These are phyloP conservation scores for Acanthamoeba lenticulata DNA, from an alignment of 208 protist species.

Conservation along the genomic window DNA sequence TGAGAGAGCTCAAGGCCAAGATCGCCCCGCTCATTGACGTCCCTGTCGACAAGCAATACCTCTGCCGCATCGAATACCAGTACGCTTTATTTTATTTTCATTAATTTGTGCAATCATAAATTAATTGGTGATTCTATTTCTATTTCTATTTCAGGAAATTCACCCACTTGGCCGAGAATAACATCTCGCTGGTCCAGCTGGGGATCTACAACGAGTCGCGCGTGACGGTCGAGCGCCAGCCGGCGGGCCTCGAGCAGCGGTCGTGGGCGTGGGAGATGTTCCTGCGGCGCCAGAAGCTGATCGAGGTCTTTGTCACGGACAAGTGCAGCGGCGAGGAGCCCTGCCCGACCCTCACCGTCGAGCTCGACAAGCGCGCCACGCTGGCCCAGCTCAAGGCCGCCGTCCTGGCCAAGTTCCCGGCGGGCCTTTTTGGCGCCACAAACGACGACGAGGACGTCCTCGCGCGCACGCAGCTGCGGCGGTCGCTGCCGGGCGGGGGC, in stretches of 20 bases:
- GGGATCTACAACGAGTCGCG: constrained; percentile 10
- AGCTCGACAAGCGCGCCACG: constrained; percentile 9
- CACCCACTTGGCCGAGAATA: constrained; percentile 9
- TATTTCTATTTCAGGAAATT: not conserved
- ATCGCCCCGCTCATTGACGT: not conserved
- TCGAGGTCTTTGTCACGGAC: constrained; percentile 52
- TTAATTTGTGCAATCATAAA: no score
- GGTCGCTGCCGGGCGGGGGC: constrained; percentile 19
- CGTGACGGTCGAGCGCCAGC: not conserved
- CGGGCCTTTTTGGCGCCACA: not conserved
- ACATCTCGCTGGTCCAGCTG: not conserved
- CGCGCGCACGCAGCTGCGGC: not conserved
- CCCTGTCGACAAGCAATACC: constrained; percentile 15
- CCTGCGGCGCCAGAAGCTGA: constrained; percentile 13
- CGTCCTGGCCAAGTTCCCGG: constrained; percentile 9
- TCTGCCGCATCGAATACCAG: constrained; percentile 46
- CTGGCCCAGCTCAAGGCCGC: constrained; percentile 43
- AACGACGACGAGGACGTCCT: no score
- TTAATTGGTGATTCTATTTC: not conserved
- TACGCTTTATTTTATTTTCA: not conserved
- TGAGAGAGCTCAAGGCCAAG: not conserved
- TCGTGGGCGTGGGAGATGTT: constrained; percentile 37
- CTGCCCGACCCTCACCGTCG: constrained; percentile 36
- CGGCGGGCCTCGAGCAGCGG: not conserved
- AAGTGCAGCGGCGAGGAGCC: constrained; percentile 15